Evolutionary conservation across 1,284 basidiomycete species (phyloP).

Genomic region (Pseudozyma hubeiensis): DNA sequence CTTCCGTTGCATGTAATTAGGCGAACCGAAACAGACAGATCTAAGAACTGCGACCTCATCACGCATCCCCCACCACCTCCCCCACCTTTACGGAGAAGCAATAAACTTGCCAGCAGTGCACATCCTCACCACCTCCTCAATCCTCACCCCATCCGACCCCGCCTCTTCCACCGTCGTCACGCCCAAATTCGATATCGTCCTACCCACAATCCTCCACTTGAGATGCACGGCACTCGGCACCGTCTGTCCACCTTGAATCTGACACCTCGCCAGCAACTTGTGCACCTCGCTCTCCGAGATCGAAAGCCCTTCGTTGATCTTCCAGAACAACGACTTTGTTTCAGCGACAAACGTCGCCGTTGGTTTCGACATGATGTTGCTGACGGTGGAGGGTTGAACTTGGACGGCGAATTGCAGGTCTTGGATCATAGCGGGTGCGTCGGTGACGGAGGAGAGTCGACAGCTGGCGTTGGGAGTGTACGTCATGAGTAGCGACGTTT

Average conservation of each 20-base stretch:
- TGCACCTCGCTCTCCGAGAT: slow-evolving; percentile 30
- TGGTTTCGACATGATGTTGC: slow-evolving; percentile 72
- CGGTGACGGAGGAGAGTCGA: slow-evolving; percentile 1
- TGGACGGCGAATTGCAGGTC: slow-evolving; percentile 69
- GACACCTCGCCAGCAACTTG: slow-evolving; percentile 72
- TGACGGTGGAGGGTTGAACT: slow-evolving; percentile 69
- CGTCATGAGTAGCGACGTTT: slow-evolving; percentile 72
- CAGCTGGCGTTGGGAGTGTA: slow-evolving; percentile 68
- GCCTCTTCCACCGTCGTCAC: not conserved
- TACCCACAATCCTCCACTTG: slow-evolving; percentile 70
- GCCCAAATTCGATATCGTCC: slow-evolving; percentile 52
- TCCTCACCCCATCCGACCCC: not conserved
- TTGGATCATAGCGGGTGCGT: slow-evolving; percentile 16
- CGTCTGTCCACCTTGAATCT: slow-evolving; percentile 64
- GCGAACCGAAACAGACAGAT: too few species aligned
- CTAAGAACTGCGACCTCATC: not conserved
- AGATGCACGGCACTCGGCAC: slow-evolving; percentile 69
- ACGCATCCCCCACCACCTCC: not conserved
- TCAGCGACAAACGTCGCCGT: slow-evolving; percentile 69
- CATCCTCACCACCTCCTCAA: slow-evolving; percentile 37
- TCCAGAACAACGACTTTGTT: slow-evolving; percentile 70
- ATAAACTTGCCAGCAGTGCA: slow-evolving; percentile 46
- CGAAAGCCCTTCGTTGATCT: slow-evolving; percentile 61
- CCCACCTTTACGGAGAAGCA: slow-evolving; percentile 26
- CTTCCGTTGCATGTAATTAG: too few species aligned